Evolutionary conservation across 1,284 basidiomycete species (phyloP), one percentile per base, ranked within the genome.

Genomic region (Earliella scabrosa): DNA sequence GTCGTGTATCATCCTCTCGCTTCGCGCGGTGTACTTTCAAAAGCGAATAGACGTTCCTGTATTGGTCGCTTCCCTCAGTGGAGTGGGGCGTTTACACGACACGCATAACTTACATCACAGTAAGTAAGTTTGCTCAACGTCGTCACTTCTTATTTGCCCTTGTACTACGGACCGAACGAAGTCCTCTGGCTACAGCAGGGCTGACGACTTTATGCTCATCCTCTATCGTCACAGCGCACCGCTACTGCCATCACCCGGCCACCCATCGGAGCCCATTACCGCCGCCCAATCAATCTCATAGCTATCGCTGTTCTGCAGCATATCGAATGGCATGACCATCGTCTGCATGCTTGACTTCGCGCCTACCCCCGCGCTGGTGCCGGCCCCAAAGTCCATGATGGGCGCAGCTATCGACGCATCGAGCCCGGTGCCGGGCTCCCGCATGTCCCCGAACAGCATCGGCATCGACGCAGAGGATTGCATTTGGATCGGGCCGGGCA

Each of bases 321-420:
- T 56, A 24, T 66, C 59, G 47, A 63, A 62, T 16, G 64, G 64
- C 61, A 64, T 60, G 20, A 61, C 38, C 61, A 63, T 60, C 29
- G 60, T 40, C 46, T 64, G 65, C 32, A 54, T 18, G 32, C 39
- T 54, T 32, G 46, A 32, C 47, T 34, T 40, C 13, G 20, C 21
- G 16, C 40, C n/a, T n/a, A n/a, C 45, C n/a, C 27, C 13, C 40
- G 40, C 29, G 13, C 13, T 38, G 24, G 21, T 44, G 3, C 27
- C 29, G 13, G 27, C 39, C 7, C 40, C 32, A 21, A 24, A 40
- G 11, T 41, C 36, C 45, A 53, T 40, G 16, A 38, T 23, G 5
- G 45, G 45, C 14, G 36, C 27, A 4, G 38, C n/a, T 36, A 41
- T 35, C 4, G 6, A 39, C 39, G 20, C 29, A 43, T 23, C 38